Percentiles rank a stretch among this genome's conserved stretches.
These are phyloP conservation scores for Diplotaxis tenuifolia DNA, from an alignment of 345 rosid genomes.

Conservation along the genomic window DNA sequence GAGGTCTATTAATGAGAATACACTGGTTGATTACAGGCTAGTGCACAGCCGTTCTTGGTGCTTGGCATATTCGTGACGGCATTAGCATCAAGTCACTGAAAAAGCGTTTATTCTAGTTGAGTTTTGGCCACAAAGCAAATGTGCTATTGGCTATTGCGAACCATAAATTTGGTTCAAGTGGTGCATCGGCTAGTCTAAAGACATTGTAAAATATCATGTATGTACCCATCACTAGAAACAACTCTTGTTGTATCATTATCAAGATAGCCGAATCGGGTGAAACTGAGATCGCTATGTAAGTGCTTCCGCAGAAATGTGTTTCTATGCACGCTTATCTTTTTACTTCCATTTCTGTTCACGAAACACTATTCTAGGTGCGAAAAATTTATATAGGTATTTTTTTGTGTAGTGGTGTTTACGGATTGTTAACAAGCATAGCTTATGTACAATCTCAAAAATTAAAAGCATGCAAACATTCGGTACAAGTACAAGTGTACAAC, in stretches of 20 bases:
- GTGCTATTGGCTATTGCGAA: not conserved
- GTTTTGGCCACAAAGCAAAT: not conserved
- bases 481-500: too few relatives aligned
- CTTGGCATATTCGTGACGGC: slow-evolving; percentile 93
- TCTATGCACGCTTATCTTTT: not conserved
- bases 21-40: slow-evolving; percentile 61
- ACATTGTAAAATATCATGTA: slow-evolving; percentile 17
- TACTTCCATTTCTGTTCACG: not conserved
- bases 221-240: slow-evolving; percentile 7
- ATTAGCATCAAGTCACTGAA: slow-evolving; percentile 77
- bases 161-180: not conserved
- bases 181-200: not conserved
- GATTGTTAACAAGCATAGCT: not conserved
- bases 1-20: not conserved
- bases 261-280: not conserved
- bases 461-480: too few relatives aligned
- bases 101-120: not conserved
- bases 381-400: too few relatives aligned
- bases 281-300: not conserved
- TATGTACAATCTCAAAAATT: not conserved
- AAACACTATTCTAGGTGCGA: too few relatives aligned
- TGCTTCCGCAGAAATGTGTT: not conserved
- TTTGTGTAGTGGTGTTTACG: too few relatives aligned
- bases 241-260: slow-evolving; percentile 8
- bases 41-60: slow-evolving; percentile 92